These are phyloP conservation scores for Globisporangium carolinianum DNA, from an alignment of 352 stramenopile genomes.

Conservation along the genomic window DNA sequence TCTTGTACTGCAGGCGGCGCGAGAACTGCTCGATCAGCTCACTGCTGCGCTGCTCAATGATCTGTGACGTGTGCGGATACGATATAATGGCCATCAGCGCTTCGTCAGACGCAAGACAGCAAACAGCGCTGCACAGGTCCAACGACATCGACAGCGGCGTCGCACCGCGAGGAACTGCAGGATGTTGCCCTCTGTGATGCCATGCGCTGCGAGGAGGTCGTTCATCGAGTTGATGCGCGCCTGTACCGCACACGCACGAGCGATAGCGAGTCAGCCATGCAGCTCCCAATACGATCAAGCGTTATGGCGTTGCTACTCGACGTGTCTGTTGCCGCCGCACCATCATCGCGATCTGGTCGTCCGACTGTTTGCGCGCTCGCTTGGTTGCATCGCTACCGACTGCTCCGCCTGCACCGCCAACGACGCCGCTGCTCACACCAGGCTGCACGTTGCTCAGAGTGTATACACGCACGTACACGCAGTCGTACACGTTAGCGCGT, in stretches of 20 bases:
- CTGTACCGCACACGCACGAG: slow-evolving; percentile 12
- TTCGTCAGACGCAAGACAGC: no score
- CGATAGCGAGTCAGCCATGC: not conserved
- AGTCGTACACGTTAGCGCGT: no score
- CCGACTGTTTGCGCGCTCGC: slow-evolving; percentile 51
- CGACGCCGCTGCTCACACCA: slow-evolving; percentile 5
- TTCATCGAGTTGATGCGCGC: slow-evolving; percentile 85
- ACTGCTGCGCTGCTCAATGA: slow-evolving; percentile 78
- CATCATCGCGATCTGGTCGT: slow-evolving; percentile 73
- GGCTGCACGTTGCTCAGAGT: slow-evolving; percentile 1
- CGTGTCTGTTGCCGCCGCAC: slow-evolving; percentile 13
- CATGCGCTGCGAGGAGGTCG: slow-evolving; percentile 66
- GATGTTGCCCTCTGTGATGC: slow-evolving; percentile 77
- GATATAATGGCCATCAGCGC: no score
- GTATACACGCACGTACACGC: no score
- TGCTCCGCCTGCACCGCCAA: slow-evolving; percentile 13
- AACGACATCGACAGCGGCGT: no score
- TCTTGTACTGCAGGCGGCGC: slow-evolving; percentile 57
- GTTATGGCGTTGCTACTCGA: no score
- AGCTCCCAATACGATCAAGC: no score
- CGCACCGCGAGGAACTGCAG: slow-evolving; percentile 70
- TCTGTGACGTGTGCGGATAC: slow-evolving; percentile 19
- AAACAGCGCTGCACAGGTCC: no score
- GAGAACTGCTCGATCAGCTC: slow-evolving; percentile 79
- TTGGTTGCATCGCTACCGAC: slow-evolving; percentile 23